These are phyloP conservation scores for Zasmidium angulare DNA, from an alignment of 2,329 filamentous ascomycete species.

Conservation along the genomic window DNA sequence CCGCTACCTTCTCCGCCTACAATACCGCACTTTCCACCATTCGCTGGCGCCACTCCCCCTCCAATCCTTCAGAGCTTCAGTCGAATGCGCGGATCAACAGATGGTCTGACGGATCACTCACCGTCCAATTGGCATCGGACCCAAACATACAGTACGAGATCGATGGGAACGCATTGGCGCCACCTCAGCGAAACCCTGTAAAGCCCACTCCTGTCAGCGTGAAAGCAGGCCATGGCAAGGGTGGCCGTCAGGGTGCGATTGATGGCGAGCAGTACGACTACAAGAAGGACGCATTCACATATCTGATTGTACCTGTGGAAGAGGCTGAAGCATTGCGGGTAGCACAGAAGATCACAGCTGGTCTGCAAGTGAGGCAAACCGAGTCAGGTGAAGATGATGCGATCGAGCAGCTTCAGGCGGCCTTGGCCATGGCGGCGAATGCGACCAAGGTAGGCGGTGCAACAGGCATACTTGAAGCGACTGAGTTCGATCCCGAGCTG, in stretches of 20 bases:
- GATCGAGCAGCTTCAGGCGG: constrained; percentile 65
- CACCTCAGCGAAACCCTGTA: constrained; percentile 51
- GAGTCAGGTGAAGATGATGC: constrained; percentile 70
- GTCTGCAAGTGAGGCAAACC: constrained; percentile 68
- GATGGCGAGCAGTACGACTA: constrained; percentile 60
- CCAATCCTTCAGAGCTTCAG: constrained; percentile 64
- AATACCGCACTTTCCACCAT: constrained; percentile 66
- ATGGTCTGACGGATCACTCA: constrained; percentile 79
- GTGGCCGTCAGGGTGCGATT: constrained; percentile 25
- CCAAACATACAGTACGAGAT: constrained; percentile 72
- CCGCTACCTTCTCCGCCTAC: constrained; percentile 58
- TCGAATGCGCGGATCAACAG: constrained; percentile 74
- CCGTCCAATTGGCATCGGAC: constrained; percentile 69
- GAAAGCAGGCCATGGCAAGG: constrained; percentile 32
- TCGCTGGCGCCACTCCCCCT: constrained; percentile 67
- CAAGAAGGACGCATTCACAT: constrained; percentile 71
- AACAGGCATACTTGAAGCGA: constrained; percentile 64
- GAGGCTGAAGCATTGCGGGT: constrained; percentile 67
- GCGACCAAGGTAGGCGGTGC: constrained; percentile 51
- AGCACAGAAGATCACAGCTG: constrained; percentile 73
- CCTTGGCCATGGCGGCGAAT: constrained; percentile 64
- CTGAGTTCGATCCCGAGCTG: constrained; percentile 72
- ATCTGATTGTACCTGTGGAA: constrained; percentile 70
- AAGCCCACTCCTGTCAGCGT: constrained; percentile 50
- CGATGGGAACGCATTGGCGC: constrained; percentile 67